Evolutionary conservation across 371 early-diverging fungal genomes (phyloP).

Genomic region (Apophysomyces elegans): DNA sequence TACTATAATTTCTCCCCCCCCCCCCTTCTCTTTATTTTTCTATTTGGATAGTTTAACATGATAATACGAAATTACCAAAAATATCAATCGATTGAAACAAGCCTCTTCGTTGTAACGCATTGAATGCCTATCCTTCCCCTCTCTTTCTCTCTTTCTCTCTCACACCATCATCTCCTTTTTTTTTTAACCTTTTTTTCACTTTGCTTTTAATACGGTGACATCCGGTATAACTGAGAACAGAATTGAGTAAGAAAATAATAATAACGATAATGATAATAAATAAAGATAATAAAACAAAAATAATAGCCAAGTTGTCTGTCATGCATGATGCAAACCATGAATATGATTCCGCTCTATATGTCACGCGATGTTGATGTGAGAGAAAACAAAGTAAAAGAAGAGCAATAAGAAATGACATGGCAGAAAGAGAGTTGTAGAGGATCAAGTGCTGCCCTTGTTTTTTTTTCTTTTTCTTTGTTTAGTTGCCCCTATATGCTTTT

Average conservation of each 20-base stretch:
- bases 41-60: too few species aligned
- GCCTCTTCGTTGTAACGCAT: too few species aligned
- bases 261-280: neutral
- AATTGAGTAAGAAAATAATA: neutral
- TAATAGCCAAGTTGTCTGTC: neutral
- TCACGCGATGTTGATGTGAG: neutral
- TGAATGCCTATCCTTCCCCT: neutral
- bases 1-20: too few species aligned
- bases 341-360: neutral
- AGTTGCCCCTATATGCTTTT: neutral
- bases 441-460: too few species aligned
- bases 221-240: neutral
- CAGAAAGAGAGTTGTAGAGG: too few species aligned
- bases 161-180: neutral
- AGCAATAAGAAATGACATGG: too few species aligned
- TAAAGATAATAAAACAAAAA: neutral
- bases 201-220: neutral
- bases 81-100: too few species aligned
- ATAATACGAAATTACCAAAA: too few species aligned
- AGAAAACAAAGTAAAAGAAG: neutral
- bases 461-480: neutral
- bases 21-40: too few species aligned
- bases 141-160: neutral
- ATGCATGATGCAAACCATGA: constrained; percentile 6
- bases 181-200: neutral